These are phyloP conservation scores for Herpetomonas samuelpessoai DNA, from an alignment of 208 protist genomes.

Conservation along the genomic window DNA sequence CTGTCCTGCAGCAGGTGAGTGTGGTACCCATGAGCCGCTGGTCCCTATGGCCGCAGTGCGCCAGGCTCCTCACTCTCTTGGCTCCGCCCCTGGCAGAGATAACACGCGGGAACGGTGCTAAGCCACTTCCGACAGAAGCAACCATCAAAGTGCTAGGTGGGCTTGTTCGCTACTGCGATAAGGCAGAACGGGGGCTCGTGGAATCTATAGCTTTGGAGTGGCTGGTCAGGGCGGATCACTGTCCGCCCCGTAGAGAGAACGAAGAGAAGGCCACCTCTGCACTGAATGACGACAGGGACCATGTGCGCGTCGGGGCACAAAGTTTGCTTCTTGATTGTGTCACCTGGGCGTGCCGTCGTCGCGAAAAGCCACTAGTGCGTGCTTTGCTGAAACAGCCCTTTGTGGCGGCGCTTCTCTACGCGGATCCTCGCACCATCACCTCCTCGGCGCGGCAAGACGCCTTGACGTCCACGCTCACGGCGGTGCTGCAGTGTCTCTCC, in stretches of 20 bases:
- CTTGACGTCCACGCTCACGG: slow-evolving; percentile 17
- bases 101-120: neutral
- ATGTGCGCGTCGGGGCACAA: neutral
- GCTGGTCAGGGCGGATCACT: slow-evolving; percentile 16
- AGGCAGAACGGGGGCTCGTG: slow-evolving; percentile 47
- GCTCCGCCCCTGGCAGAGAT: slow-evolving; percentile 14
- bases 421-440: no score
- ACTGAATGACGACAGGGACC: neutral
- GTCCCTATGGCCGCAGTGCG: slow-evolving; percentile 62
- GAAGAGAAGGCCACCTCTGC: neutral
- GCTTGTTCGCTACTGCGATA: slow-evolving; percentile 56
- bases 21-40: slow-evolving; percentile 33
- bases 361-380: slow-evolving; percentile 32
- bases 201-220: slow-evolving; percentile 39
- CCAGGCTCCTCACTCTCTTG: slow-evolving; percentile 32
- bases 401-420: slow-evolving; percentile 1
- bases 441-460: neutral
- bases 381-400: slow-evolving; percentile 12
- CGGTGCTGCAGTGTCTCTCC: slow-evolving; percentile 54
- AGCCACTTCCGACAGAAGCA: neutral
- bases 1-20: slow-evolving; percentile 53
- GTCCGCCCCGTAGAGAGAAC: neutral
- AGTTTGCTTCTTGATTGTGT: slow-evolving; percentile 43
- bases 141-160: slow-evolving; percentile 37
- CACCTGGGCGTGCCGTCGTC: slow-evolving; percentile 52